Evolutionary conservation across 116 monocot genomes (phyloP).

Genomic region (Phalaenopsis hybrid): DNA sequence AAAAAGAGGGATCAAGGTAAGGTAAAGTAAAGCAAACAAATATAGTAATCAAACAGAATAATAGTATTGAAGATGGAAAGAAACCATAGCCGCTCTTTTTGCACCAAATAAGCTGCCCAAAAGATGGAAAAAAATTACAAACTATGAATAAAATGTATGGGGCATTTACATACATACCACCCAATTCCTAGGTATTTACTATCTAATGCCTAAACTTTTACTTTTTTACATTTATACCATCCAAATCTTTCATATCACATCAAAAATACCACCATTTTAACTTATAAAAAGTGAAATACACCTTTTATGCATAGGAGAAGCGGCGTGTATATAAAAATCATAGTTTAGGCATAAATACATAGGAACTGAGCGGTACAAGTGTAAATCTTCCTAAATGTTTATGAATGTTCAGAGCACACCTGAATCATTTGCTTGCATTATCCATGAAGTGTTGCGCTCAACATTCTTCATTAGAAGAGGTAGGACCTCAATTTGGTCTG

Average conservation of each 20-base stretch:
- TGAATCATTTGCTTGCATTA: constrained; percentile 63
- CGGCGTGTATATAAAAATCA: no score
- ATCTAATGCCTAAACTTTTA: no score
- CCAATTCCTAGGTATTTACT: no score
- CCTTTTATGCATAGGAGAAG: no score
- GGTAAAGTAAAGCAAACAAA: background rate
- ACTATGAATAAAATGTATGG: background rate
- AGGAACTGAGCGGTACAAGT: no score
- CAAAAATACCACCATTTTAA: no score
- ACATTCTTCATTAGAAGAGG: constrained; percentile 89
- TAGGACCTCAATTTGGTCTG: constrained; percentile 86
- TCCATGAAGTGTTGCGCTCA: constrained; percentile 75
- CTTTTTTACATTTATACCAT: no score
- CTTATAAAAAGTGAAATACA: no score
- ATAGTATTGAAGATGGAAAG: background rate
- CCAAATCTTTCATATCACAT: no score
- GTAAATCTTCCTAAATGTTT: background rate
- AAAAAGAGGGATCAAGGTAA: background rate
- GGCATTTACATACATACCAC: no score
- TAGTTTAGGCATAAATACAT: no score
- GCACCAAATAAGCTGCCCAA: background rate
- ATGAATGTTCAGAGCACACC: constrained; percentile 18
- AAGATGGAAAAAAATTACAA: background rate
- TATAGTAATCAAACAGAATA: background rate
- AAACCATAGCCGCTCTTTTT: background rate